Evolutionary conservation across 179 eudicot genomes (phyloP).

Genomic region (Beta lomatogona): DNA sequence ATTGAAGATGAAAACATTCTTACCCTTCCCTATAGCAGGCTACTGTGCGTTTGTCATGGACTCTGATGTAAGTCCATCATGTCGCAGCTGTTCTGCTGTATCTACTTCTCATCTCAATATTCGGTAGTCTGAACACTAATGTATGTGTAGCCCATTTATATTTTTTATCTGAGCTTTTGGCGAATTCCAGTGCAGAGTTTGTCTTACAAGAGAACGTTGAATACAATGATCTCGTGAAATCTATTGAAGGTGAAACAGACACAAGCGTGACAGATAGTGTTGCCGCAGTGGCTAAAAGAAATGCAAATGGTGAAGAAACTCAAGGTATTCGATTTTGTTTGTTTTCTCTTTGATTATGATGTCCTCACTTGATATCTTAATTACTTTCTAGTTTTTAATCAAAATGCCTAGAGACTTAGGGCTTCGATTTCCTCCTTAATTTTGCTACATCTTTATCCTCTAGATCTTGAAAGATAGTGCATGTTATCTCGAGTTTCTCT

Average conservation of each 20-base stretch:
- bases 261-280: constrained; percentile 26
- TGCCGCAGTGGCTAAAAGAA: constrained; percentile 26
- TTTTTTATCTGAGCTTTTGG: constrained; percentile 12
- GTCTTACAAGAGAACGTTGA: constrained; percentile 74
- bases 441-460: background rate
- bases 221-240: constrained; percentile 74
- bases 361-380: background rate
- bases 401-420: background rate
- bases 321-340: constrained; percentile 36
- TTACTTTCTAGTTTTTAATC: background rate
- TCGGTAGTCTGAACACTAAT: background rate
- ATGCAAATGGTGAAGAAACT: constrained; percentile 31
- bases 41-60: background rate
- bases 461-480: background rate
- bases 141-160: background rate
- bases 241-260: constrained; percentile 38
- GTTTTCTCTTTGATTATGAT: background rate
- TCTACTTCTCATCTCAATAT: background rate
- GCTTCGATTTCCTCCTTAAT: background rate
- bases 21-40: background rate
- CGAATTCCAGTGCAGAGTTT: constrained; percentile 70
- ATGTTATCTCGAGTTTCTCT: constrained; percentile 1
- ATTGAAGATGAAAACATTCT: background rate
- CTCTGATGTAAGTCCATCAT: background rate
- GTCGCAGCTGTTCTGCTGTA: background rate